Evolutionary conservation across 805 yeast genomes (phyloP).

Genomic region (Cyberlindnera xylosilytica): DNA sequence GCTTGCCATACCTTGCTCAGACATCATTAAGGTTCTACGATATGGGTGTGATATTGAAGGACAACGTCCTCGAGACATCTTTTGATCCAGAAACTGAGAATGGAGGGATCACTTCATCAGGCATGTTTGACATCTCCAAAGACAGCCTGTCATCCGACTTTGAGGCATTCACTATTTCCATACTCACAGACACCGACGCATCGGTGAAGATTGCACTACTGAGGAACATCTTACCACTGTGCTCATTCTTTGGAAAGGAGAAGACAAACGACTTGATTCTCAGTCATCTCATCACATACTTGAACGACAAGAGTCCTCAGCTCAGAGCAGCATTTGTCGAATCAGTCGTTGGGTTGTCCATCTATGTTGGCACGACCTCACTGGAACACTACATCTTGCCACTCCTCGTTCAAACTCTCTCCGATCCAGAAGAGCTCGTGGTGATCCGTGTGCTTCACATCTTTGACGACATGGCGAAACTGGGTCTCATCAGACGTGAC

Average conservation of each 20-base stretch:
- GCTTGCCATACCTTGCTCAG: slow-evolving; percentile 69
- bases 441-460: slow-evolving; percentile 64
- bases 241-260: slow-evolving; percentile 81
- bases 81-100: slow-evolving; percentile 46
- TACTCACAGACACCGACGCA: slow-evolving; percentile 68
- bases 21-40: slow-evolving; percentile 63
- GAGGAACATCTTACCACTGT: slow-evolving; percentile 68
- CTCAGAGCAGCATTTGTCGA: slow-evolving; percentile 70
- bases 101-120: slow-evolving; percentile 32
- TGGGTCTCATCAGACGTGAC: slow-evolving; percentile 52
- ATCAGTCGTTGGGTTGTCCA: slow-evolving; percentile 68
- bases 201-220: slow-evolving; percentile 69
- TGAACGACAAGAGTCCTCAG: slow-evolving; percentile 72
- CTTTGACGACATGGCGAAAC: slow-evolving; percentile 50
- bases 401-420: slow-evolving; percentile 72
- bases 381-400: slow-evolving; percentile 89
- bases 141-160: slow-evolving; percentile 49
- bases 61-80: slow-evolving; percentile 31
- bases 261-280: slow-evolving; percentile 84
- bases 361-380: slow-evolving; percentile 76
- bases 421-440: slow-evolving; percentile 82
- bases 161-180: slow-evolving; percentile 58
- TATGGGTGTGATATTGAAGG: slow-evolving; percentile 49
- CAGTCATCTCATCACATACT: slow-evolving; percentile 86
- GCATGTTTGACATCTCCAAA: slow-evolving; percentile 37